Evolutionary conservation across 176 grass and related monocot genomes (phyloP).

Genomic region (Rhipidocladum racemiflorum): DNA sequence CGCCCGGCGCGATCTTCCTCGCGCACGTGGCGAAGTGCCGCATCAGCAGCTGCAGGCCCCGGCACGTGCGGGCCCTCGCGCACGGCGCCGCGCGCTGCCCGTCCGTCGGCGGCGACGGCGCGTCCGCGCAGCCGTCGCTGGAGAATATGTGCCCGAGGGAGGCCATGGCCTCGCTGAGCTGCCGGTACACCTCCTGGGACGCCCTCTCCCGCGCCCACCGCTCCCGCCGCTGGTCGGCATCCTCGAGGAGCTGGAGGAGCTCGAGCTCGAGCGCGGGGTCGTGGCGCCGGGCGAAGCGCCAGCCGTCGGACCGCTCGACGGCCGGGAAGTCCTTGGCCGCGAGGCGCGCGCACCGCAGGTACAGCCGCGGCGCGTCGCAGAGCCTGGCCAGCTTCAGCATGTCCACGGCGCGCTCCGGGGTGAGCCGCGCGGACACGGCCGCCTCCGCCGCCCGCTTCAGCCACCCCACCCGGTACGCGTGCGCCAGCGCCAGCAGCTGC

Average conservation of each 20-base stretch:
- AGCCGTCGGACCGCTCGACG: constrained; percentile 64
- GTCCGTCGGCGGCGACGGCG: not conserved
- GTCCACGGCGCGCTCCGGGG: constrained; percentile 52
- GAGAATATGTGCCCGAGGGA: constrained; percentile 58
- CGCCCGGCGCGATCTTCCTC: constrained; percentile 39
- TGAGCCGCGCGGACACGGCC: constrained; percentile 48
- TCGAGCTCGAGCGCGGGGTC: constrained; percentile 64
- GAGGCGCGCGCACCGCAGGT: constrained; percentile 59
- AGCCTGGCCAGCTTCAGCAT: constrained; percentile 73
- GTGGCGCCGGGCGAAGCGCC: constrained; percentile 66
- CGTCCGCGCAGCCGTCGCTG: not conserved
- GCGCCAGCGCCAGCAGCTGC: constrained; percentile 75
- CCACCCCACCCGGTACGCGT: constrained; percentile 75
- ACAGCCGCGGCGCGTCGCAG: constrained; percentile 74
- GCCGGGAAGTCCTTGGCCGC: constrained; percentile 49
- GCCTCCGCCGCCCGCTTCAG: constrained; percentile 65
- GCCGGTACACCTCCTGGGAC: constrained; percentile 46
- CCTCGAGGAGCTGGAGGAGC: constrained; percentile 57
- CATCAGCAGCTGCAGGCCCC: constrained; percentile 54
- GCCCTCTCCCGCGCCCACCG: constrained; percentile 48
- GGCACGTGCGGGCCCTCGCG: constrained; percentile 32
- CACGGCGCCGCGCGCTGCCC: not conserved
- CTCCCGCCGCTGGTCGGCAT: constrained; percentile 34
- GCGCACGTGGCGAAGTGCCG: constrained; percentile 56
- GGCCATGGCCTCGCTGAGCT: constrained; percentile 63